These are phyloP conservation scores for Aspergillus neoniger DNA, from an alignment of 2,329 filamentous ascomycete genomes.

Conservation along the genomic window DNA sequence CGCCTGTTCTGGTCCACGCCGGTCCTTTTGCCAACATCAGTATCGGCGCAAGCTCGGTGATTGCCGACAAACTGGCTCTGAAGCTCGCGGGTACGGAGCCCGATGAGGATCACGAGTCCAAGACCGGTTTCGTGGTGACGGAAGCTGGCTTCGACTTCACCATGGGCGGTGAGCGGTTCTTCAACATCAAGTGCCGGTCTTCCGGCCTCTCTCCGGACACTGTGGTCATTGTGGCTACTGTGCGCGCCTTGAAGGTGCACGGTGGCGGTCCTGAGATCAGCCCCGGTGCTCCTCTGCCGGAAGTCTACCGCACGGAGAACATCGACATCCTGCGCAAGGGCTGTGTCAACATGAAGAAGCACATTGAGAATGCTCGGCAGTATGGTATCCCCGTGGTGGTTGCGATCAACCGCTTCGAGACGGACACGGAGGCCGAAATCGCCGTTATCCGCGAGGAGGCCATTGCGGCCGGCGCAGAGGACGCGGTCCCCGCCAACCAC, in stretches of 20 bases:
- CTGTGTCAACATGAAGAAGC: constrained; percentile 93
- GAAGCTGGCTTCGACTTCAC: constrained; percentile 99
- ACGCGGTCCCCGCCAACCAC: constrained; percentile 92
- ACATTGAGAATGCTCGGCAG: constrained; percentile 83
- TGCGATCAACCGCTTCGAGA: constrained; percentile 94
- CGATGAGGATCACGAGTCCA: constrained; percentile 79
- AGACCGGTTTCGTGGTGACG: constrained; percentile 90
- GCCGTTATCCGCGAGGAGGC: constrained; percentile 87
- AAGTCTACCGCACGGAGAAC: constrained; percentile 92
- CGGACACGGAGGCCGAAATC: constrained; percentile 90
- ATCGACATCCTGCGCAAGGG: constrained; percentile 85
- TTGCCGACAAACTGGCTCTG: constrained; percentile 91
- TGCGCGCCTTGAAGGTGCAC: constrained; percentile 94
- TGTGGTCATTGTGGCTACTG: constrained; percentile 91
- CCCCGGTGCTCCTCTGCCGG: constrained; percentile 78
- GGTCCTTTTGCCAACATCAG: constrained; percentile 98
- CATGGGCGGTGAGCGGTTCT: constrained; percentile 99
- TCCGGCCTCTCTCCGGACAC: constrained; percentile 91
- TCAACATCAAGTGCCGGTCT: constrained; percentile 99
- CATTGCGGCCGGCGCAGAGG: constrained; percentile 86
- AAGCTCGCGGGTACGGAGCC: constrained; percentile 94
- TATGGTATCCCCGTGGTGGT: constrained; percentile 95
- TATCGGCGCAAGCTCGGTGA: constrained; percentile 92
- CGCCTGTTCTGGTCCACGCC: constrained; percentile 95
- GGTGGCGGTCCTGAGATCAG: constrained; percentile 93